These are phyloP conservation scores for Colletotrichum trifolii DNA, from an alignment of 2,329 filamentous ascomycete species.

Conservation along the genomic window DNA sequence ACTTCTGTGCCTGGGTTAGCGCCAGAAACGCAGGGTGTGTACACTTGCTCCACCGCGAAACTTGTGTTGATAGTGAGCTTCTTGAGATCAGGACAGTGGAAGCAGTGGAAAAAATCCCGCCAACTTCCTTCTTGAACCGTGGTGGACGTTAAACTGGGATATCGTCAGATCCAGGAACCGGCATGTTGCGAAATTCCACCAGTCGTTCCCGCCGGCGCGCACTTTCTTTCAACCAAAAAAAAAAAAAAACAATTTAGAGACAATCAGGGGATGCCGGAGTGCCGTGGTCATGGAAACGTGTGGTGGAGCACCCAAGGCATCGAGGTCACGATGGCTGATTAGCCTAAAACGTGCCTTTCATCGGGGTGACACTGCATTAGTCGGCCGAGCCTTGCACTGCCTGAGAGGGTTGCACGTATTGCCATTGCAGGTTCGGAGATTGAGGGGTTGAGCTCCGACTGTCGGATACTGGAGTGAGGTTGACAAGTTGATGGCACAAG, in stretches of 20 bases:
- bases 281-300: conserved; percentile 1
- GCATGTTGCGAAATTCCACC: conserved; percentile 21
- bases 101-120: no score
- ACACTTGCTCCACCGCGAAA: neutral
- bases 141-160: no score
- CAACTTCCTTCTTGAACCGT: no score
- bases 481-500: neutral
- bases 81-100: no score
- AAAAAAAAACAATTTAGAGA: neutral
- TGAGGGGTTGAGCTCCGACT: neutral
- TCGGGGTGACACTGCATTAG: conserved; percentile 8
- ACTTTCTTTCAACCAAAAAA: neutral
- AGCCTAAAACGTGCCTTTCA: conserved; percentile 10
- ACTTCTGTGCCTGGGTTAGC: conserved; percentile 33
- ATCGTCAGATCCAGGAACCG: neutral
- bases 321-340: neutral
- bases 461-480: conserved; percentile 3
- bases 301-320: neutral
- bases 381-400: neutral
- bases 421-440: conserved; percentile 5
- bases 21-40: conserved; percentile 2
- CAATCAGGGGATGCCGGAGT: neutral
- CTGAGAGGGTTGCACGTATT: neutral
- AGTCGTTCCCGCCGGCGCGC: neutral
- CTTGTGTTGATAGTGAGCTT: no score